Evolutionary conservation across 768 basidiomycete species (phyloP), one percentile per base, ranked within the genome.

Genomic region (Chalciporus piperatus): DNA sequence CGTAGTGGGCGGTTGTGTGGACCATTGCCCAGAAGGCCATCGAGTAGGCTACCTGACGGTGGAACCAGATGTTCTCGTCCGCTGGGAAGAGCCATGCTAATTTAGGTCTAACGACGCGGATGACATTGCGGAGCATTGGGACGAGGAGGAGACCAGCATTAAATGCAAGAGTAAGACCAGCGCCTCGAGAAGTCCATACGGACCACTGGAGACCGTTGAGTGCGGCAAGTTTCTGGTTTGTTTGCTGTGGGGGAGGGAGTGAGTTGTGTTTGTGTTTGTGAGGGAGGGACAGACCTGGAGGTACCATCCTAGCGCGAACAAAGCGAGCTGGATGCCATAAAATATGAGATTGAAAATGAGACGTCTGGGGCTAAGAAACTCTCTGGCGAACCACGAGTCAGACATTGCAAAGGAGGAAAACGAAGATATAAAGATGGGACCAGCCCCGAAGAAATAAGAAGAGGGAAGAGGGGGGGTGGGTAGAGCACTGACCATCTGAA

Each of bases 51-150:
- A 96, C 89, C 65, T 95, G 92, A 51, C 92, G 77, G 70, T 97
- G 93, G 78, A 89, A 93, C 94, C 93, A 95, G 63, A 96, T 87
- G 59, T 91, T 92, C 74, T 96, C 93, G 68, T 98, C 94, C 52
- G 89, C 87, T 14, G 93, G 93, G 76, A 96, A 85, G 50, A 89
- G 72, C 82, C 88, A 87, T n/a, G 82, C 70, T 41, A 96, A 63
- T 58, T 76, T 81, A 17, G 93, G 94, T 32, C 94, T 87, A 57
- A 95, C 71, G 56, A 91, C 70, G 52, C 89, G 87, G 67, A 96
- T 83, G 64, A 92, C 72, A 67, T 95, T 95, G 64, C 93, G 88
- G 51, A 95, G 68, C 84, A 96, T 87, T 30, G 94, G 94, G 41
- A 98, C 63, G 47, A 95, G 79, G 58, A 97, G 92, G 58, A 96